Conservation (phyloP, 805 yeast species). For the Saccharomycopsis vini region DNA sequence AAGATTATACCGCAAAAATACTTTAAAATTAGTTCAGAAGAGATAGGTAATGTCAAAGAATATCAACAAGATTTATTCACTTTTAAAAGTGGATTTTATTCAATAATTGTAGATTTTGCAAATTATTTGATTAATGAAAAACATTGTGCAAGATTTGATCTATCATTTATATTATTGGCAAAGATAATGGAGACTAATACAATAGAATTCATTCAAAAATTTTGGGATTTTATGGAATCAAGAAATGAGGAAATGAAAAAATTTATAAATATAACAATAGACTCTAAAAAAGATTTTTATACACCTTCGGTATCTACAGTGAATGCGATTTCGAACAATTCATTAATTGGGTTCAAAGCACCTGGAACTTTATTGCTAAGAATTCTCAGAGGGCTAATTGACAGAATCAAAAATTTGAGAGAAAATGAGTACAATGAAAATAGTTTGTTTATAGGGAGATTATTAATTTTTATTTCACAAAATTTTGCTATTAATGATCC, state of each 20-base stretch:
- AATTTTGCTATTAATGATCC: slow-evolving; percentile 9
- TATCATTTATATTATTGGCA: slow-evolving; percentile 13
- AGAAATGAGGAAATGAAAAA: slow-evolving; percentile 6
- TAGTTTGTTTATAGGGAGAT: neutral
- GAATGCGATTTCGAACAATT: neutral
- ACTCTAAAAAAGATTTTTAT: neutral
- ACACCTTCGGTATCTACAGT: neutral
- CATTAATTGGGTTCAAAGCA: slow-evolving; percentile 10
- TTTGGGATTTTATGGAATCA: slow-evolving; percentile 16
- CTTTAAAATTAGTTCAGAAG: too few species aligned
- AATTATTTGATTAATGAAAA: slow-evolving; percentile 10
- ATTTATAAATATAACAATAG: neutral
- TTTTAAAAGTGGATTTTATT: slow-evolving; percentile 2
- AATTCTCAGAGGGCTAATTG: slow-evolving; percentile 1
- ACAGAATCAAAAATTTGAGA: neutral
- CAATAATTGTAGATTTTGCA: slow-evolving; percentile 12
- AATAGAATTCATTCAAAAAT: slow-evolving; percentile 1
- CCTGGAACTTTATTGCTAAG: slow-evolving; percentile 11
- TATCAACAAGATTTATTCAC: too few species aligned
- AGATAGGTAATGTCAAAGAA: neutral
- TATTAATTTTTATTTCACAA: slow-evolving; percentile 4
- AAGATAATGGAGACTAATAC: slow-evolving; percentile 5
- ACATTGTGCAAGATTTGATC: slow-evolving; percentile 13
- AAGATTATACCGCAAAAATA: neutral
- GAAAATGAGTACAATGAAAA: slow-evolving; percentile 1